phyloP scores from a whole-genome alignment of 352 stramenopile genomes.

The Phytophthora tubulina region DNA sequence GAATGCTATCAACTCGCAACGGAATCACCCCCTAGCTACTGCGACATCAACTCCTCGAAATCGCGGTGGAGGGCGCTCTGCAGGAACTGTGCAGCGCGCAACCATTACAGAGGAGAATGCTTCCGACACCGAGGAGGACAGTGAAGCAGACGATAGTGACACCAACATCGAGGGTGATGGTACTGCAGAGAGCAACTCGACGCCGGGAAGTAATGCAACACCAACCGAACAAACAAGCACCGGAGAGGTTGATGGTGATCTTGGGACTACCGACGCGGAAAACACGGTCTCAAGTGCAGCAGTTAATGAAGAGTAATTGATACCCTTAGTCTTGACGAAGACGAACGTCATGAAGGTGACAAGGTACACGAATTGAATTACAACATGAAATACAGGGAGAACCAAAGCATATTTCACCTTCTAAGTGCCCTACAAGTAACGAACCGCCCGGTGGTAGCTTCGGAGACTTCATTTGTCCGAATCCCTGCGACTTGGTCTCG shows the following conservation, averaged over 20 bases:
- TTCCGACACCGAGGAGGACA: constrained; percentile 28
- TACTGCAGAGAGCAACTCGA: not conserved
- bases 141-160: constrained; percentile 15
- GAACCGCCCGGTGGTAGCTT: too few relatives aligned
- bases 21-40: constrained; percentile 14
- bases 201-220: not conserved
- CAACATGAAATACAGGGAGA: too few relatives aligned
- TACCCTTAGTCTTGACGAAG: not conserved
- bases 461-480: constrained; percentile 13
- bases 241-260: not conserved
- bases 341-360: too few relatives aligned
- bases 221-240: not conserved
- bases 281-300: too few relatives aligned
- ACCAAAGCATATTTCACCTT: too few relatives aligned
- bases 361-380: too few relatives aligned
- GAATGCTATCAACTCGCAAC: constrained; percentile 58
- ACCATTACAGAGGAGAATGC: constrained; percentile 30
- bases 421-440: too few relatives aligned
- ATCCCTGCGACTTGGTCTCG: constrained; percentile 6
- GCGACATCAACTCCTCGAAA: constrained; percentile 8
- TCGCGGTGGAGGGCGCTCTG: constrained; percentile 26
- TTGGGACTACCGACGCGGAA: not conserved
- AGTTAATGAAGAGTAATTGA: not conserved
- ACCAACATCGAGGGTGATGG: not conserved
- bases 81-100: constrained; percentile 12